Percentiles rank a stretch among this genome's conserved stretches.
Conservation (phyloP, 306 rosid species). For the Casuarina glauca region DNA sequence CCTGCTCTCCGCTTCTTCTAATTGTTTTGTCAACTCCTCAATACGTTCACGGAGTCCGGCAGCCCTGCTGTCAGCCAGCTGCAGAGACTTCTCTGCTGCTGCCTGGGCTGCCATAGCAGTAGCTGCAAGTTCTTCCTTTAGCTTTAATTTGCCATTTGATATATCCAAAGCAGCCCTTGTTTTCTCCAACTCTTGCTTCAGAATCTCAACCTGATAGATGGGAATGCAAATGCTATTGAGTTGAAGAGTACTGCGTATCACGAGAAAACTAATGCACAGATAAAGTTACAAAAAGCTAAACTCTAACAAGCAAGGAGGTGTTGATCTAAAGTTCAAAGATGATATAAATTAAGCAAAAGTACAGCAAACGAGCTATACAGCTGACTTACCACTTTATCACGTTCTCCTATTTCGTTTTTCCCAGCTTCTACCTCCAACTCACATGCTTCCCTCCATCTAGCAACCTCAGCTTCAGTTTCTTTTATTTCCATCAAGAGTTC, state of each 20-base stretch:
- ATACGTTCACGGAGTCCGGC: conserved; percentile 49
- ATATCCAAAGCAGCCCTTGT: conserved; percentile 61
- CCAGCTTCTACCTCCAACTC: conserved; percentile 84
- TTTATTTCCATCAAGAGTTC: conserved; percentile 53
- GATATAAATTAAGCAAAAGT: background rate
- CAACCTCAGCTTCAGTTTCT: conserved; percentile 65
- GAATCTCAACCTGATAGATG: conserved; percentile 55
- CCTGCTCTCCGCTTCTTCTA: conserved; percentile 68
- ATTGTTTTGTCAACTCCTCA: conserved; percentile 59
- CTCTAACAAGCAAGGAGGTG: background rate
- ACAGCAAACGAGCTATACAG: background rate
- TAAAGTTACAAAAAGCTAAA: background rate
- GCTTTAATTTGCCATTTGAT: conserved; percentile 59
- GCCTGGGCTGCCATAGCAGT: conserved; percentile 81
- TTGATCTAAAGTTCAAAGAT: background rate
- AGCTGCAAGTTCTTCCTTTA: conserved; percentile 75
- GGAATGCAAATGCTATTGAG: background rate
- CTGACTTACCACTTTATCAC: conserved; percentile 64
- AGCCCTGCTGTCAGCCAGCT: conserved; percentile 66
- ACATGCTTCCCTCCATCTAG: conserved; percentile 90
- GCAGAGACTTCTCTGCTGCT: conserved; percentile 80
- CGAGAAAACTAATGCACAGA: background rate
- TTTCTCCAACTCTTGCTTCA: conserved; percentile 78
- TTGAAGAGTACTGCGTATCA: background rate
- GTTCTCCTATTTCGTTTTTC: conserved; percentile 62